A percentile compares a stretch with the other conserved stretches of the same genome.
Evolutionary conservation across 768 basidiomycete genomes (phyloP).

Genomic region (Pholiota molesta): DNA sequence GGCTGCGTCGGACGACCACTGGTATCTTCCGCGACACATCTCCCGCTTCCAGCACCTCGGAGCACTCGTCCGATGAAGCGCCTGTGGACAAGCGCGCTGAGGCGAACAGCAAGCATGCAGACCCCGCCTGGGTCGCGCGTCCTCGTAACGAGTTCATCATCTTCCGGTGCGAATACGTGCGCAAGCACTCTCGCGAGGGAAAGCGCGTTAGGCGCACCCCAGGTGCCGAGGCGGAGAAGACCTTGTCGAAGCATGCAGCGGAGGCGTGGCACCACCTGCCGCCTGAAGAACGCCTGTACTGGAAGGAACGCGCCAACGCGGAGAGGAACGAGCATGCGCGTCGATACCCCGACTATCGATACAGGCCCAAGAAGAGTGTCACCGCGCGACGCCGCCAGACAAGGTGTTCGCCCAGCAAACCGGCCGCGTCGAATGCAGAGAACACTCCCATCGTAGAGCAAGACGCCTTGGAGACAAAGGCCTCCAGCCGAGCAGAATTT

Average conservation of each 20-base stretch:
- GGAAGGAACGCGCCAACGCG: conserved; percentile 52
- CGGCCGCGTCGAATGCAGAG: not conserved
- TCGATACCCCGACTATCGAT: conserved; percentile 65
- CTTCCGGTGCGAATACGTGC: conserved; percentile 69
- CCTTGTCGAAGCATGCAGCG: conserved; percentile 76
- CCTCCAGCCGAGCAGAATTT: not conserved
- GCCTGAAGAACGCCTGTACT: conserved; percentile 48
- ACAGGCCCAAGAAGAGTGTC: conserved; percentile 53
- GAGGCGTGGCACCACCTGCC: conserved; percentile 72
- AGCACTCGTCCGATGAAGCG: conserved; percentile 25
- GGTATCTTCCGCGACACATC: conserved; percentile 19
- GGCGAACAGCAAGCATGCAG: conserved; percentile 32
- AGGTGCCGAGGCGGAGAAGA: conserved; percentile 46
- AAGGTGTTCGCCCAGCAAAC: conserved; percentile 19
- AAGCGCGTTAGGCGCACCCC: conserved; percentile 37
- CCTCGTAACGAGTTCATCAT: conserved; percentile 76
- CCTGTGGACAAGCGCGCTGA: conserved; percentile 14
- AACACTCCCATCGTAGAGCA: not conserved
- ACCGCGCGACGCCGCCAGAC: conserved; percentile 27
- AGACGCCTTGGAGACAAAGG: not conserved
- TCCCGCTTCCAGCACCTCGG: conserved; percentile 26
- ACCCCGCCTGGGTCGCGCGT: conserved; percentile 65
- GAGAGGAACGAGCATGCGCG: conserved; percentile 62
- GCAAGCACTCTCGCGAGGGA: conserved; percentile 42
- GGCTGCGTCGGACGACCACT: conserved; percentile 10